Evolutionary conservation across 176 grass and related monocot genomes (phyloP).

Genomic region (Avena eriantha): DNA sequence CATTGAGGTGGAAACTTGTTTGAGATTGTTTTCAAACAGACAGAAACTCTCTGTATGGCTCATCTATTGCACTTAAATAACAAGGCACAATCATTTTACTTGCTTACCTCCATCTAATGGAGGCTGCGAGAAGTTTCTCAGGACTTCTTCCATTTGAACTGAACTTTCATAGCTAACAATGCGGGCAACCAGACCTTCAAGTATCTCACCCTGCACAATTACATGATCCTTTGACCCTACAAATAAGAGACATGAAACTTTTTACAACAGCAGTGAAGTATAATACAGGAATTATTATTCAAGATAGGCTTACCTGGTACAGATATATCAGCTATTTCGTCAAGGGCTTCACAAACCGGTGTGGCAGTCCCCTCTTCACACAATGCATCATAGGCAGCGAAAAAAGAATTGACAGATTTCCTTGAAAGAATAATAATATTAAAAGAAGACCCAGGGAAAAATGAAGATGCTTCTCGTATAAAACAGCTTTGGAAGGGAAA

Average conservation of each 20-base stretch:
- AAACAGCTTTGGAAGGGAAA: neutral
- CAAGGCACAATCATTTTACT: neutral
- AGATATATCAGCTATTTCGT: constrained; percentile 88
- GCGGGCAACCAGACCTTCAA: constrained; percentile 94
- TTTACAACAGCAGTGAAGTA: neutral
- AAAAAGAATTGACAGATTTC: constrained; percentile 87
- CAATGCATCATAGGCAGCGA: constrained; percentile 81
- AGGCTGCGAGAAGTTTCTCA: constrained; percentile 66
- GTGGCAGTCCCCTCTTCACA: constrained; percentile 96
- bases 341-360: constrained; percentile 81
- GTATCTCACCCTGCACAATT: constrained; percentile 87
- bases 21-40: neutral
- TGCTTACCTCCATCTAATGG: constrained; percentile 52
- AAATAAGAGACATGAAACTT: constrained; percentile 5
- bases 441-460: neutral
- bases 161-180: constrained; percentile 79
- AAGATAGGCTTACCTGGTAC: constrained; percentile 58
- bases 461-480: neutral
- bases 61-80: neutral
- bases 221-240: constrained; percentile 89
- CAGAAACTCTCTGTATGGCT: neutral
- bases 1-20: constrained; percentile 4
- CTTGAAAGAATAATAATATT: constrained; percentile 38
- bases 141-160: constrained; percentile 68
- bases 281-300: constrained; percentile 17